These are phyloP conservation scores for Aspergillus affinis DNA, from an alignment of 495 filamentous ascomycete genomes.

Conservation along the genomic window DNA sequence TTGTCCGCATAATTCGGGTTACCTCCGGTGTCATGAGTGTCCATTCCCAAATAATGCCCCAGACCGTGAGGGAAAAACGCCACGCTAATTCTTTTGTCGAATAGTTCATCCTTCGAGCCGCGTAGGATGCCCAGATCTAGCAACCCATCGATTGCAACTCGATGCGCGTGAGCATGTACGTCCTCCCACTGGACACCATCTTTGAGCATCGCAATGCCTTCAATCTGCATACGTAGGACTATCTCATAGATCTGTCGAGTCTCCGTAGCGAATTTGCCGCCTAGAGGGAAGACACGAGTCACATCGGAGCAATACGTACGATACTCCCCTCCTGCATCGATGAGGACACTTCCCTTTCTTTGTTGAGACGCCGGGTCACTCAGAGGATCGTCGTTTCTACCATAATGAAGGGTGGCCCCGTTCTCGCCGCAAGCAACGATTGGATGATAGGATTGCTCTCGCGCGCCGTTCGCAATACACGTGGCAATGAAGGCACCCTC, in stretches of 20 bases:
- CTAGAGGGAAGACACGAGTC: constrained; percentile 84
- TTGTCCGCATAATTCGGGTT: constrained; percentile 80
- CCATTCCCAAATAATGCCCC: constrained; percentile 91
- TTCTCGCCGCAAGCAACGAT: constrained; percentile 77
- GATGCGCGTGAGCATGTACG: constrained; percentile 75
- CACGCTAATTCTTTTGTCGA: constrained; percentile 70
- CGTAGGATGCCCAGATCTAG: constrained; percentile 73
- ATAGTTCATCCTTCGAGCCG: constrained; percentile 66
- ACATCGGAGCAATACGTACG: constrained; percentile 82
- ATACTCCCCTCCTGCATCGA: constrained; percentile 85
- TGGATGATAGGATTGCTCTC: constrained; percentile 78
- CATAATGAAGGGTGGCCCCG: constrained; percentile 86
- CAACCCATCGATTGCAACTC: constrained; percentile 77
- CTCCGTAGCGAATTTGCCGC: constrained; percentile 71
- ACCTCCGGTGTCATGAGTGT: constrained; percentile 90
- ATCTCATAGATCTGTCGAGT: constrained; percentile 79
- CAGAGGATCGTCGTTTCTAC: constrained; percentile 69
- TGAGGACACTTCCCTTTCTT: constrained; percentile 69
- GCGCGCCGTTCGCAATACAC: constrained; percentile 73
- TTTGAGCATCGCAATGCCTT: constrained; percentile 71
- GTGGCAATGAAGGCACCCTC: constrained; percentile 72
- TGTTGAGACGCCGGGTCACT: constrained; percentile 34
- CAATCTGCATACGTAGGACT: constrained; percentile 80
- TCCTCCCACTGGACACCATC: constrained; percentile 82
- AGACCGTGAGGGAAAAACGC: constrained; percentile 93